A percentile compares a stretch with the other conserved stretches of the same genome.
These are phyloP conservation scores for Clonostachys byssicola DNA, from an alignment of 2,329 filamentous ascomycete species.

Conservation along the genomic window DNA sequence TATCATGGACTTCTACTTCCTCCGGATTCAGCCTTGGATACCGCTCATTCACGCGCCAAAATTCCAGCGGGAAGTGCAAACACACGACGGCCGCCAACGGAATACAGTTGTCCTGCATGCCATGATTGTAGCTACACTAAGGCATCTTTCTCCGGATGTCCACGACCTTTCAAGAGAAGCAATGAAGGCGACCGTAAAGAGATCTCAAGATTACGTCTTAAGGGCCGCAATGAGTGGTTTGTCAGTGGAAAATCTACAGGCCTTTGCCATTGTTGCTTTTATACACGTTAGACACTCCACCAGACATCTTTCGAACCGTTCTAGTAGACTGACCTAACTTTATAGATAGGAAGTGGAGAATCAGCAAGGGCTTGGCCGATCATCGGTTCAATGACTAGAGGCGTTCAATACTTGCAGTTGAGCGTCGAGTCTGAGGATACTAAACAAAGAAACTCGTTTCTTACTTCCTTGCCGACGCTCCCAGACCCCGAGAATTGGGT, in stretches of 20 bases:
- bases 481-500: constrained; percentile 17
- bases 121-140: too few species aligned
- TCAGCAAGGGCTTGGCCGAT: constrained; percentile 17
- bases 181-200: too few species aligned
- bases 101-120: too few species aligned
- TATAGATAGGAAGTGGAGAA: constrained; percentile 19
- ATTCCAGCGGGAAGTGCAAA: too few species aligned
- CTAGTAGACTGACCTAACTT: not conserved
- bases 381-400: constrained; percentile 19
- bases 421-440: constrained; percentile 9
- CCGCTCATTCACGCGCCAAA: too few species aligned
- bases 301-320: not conserved
- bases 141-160: too few species aligned
- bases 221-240: constrained; percentile 22
- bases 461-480: not conserved
- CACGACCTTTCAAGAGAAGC: too few species aligned
- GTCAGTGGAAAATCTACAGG: constrained; percentile 28
- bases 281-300: constrained; percentile 7
- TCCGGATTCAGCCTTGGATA: too few species aligned
- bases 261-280: constrained; percentile 28
- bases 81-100: too few species aligned
- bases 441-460: too few species aligned
- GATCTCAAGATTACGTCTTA: constrained; percentile 13
- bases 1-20: too few species aligned
- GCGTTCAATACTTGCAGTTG: constrained; percentile 21